These are phyloP conservation scores for Fusarium robinianum DNA, from an alignment of 2,329 filamentous ascomycete species.

Conservation along the genomic window DNA sequence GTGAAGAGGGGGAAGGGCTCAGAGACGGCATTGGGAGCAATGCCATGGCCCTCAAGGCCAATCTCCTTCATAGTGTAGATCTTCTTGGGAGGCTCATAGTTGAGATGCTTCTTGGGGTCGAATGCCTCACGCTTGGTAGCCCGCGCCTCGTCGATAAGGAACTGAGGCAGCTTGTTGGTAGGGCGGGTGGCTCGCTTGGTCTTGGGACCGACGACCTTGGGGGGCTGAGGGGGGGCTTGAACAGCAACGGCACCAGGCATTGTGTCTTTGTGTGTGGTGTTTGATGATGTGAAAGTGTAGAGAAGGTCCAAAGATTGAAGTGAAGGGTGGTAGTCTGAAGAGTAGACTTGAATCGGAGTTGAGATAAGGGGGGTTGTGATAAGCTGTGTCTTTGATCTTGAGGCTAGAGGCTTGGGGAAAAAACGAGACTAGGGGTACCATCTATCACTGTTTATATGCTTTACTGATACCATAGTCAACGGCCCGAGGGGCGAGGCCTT, in stretches of 20 bases:
- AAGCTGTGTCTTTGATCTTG: too few species aligned
- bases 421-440: background rate
- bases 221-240: background rate
- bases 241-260: constrained; percentile 4
- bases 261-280: constrained; percentile 1
- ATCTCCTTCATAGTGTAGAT: constrained; percentile 65
- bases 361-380: background rate
- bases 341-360: too few species aligned
- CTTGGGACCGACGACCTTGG: constrained; percentile 18
- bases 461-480: too few species aligned
- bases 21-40: constrained; percentile 66
- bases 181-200: constrained; percentile 16
- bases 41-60: constrained; percentile 58
- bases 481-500: background rate
- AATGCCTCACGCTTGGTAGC: constrained; percentile 44
- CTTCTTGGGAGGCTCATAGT: constrained; percentile 53
- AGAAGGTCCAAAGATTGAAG: constrained; percentile 1
- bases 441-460: too few species aligned
- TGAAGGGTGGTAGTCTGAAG: too few species aligned
- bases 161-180: constrained; percentile 11
- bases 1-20: constrained; percentile 68
- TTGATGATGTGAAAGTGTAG: background rate
- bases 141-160: constrained; percentile 13
- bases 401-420: background rate
- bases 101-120: constrained; percentile 58